Conservation (phyloP, 306 rosid genomes). For the Acmispon strigosus region DNA sequence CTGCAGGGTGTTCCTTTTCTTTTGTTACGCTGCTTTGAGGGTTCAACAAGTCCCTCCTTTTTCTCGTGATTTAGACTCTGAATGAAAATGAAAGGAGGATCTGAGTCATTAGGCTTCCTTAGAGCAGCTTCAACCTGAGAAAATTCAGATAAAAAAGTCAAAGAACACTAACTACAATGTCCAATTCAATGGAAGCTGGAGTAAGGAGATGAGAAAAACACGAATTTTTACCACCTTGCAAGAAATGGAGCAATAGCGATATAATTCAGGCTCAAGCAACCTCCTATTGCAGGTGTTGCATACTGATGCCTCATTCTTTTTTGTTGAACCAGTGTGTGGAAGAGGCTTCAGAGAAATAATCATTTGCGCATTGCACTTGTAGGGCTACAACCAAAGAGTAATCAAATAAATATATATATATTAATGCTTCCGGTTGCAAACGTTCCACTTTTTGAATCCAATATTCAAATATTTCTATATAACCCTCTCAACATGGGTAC, state of each 20-base stretch:
- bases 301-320: not conserved
- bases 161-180: not conserved
- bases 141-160: not conserved
- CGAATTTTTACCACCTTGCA: conserved; percentile 20
- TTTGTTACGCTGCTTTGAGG: not conserved
- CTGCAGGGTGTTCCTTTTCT: conserved; percentile 35
- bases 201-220: not conserved
- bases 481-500: too few species aligned
- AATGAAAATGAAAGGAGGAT: conserved; percentile 12
- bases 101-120: conserved; percentile 18
- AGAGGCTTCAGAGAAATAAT: conserved; percentile 31
- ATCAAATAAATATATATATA: not conserved
- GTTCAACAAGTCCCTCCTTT: not conserved
- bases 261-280: conserved; percentile 13
- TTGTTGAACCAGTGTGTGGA: conserved; percentile 5
- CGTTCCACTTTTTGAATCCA: too few species aligned
- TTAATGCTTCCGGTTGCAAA: too few species aligned
- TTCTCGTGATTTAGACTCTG: not conserved
- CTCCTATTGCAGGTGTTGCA: conserved; percentile 18
- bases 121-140: conserved; percentile 23
- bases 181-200: not conserved
- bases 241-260: conserved; percentile 24
- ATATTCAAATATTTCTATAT: too few species aligned
- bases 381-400: conserved; percentile 21
- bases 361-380: conserved; percentile 18